Conservation (phyloP, 495 filamentous ascomycete genomes). For the Antarctomyces pellizariae region DNA sequence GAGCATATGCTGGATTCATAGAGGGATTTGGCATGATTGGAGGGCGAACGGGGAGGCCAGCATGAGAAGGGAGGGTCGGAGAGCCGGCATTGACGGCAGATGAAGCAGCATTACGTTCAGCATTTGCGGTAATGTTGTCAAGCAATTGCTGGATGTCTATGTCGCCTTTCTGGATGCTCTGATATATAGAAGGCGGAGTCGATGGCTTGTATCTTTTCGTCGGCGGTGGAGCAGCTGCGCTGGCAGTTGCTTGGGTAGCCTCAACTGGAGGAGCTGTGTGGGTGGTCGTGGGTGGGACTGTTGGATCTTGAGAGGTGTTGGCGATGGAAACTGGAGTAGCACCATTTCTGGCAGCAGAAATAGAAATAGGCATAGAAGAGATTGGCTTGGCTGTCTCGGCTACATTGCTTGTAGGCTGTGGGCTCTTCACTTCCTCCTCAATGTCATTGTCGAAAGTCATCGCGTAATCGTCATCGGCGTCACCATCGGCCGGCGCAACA, state of each 20-base stretch:
- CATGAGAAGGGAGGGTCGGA: conserved; percentile 15
- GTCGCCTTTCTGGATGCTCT: conserved; percentile 17
- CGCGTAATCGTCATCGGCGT: conserved; percentile 23
- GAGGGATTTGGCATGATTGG: conserved; percentile 21
- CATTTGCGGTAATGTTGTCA: conserved; percentile 25
- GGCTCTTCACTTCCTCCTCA: conserved; percentile 10
- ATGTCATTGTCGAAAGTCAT: conserved; percentile 23
- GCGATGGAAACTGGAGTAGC: conserved; percentile 8
- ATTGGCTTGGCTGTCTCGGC: not conserved
- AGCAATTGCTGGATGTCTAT: conserved; percentile 26
- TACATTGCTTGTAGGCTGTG: conserved; percentile 4
- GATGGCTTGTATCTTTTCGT: conserved; percentile 3
- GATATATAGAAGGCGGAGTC: conserved; percentile 6
- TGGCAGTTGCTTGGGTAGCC: conserved; percentile 11
- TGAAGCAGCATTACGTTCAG: conserved; percentile 13
- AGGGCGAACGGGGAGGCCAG: conserved; percentile 17
- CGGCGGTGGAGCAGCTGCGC: conserved; percentile 5
- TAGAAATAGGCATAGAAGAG: conserved; percentile 2
- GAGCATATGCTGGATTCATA: conserved; percentile 30
- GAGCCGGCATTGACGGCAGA: conserved; percentile 15
- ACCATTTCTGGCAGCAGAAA: conserved; percentile 1
- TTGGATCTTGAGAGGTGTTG: conserved; percentile 12
- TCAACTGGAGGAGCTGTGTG: conserved; percentile 6
- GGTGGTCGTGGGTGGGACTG: conserved; percentile 2
- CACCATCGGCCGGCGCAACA: conserved; percentile 4